Base-by-base conservation (phyloP, 345 rosid genomes). In the Orychophragmus violaceus region DNA sequence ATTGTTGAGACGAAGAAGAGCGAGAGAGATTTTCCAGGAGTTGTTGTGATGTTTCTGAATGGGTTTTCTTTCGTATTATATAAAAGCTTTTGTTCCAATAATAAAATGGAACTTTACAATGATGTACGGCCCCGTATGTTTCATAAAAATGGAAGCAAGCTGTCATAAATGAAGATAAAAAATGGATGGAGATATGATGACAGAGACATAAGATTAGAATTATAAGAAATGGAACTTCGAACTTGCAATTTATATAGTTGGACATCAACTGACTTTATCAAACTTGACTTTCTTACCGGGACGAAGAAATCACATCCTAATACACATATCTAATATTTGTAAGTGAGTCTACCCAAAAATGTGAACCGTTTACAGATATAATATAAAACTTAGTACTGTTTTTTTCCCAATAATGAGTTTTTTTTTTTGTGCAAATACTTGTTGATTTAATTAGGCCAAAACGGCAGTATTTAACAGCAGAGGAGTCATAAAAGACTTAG, bases 91-190 rank as follows among this genome's bases (percentile, higher is more conserved):
- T 52, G 4, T 2, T 17, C n/a, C 27, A 11, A 37, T 55, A 17
- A 41, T 13, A 65, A n/a, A 36, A 67, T 42, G 18, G 27, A 67
- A 32, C 16, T 28, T 65, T 66, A 37, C 37, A 57, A 64, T 58
- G 63, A 64, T 58, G 61, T 57, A 28, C 42, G 28, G 71, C 66
- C 65, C 71, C 71, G 76, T 64, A 54, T n/a, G n/a, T n/a, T n/a
- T n/a, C n/a, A 29, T 8, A 28, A 46, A 23, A 14, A 13, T 35
- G 33, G 39, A 62, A 61, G 59, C 33, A 16, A 50, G 56, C 56
- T 51, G 33, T 33, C 12, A n/a, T 0, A 14, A 25, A 51, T 18
- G 13, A 12, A 24, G 19, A 3, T 1, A 6, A 8, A 29, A 10
- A 23, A 6, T 13, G 51, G 59, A 55, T n/a, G n/a, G n/a, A n/a